Base-by-base conservation (phyloP, 495 filamentous ascomycete species). In the Lentithecium fluviatile region DNA sequence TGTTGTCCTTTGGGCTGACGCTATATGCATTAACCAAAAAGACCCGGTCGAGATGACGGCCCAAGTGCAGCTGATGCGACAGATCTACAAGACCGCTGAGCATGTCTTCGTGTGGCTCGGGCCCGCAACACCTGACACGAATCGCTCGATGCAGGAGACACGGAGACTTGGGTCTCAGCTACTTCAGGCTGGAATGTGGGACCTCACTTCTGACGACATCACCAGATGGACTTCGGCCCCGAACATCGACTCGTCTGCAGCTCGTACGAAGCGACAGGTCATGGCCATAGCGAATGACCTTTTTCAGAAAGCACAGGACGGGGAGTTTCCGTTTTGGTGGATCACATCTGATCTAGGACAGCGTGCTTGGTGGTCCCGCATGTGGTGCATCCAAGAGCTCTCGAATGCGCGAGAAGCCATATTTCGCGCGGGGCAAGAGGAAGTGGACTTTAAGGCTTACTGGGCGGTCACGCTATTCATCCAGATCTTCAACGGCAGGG, bases 21-120 rank as follows among this genome's bases (percentile, higher is more conserved):
- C 68, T 8, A 58, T 74, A 15, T 74, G 72, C 56, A 73, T 74
- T 52, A 60, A 74, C 47, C 72, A 74, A 32, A 23, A 42, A 0
- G 53, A 71, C 36, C 10, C 40, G n/a, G 25, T 24, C 2, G 72
- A 74, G 38, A 66, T 61, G 19, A 50, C 34, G 5, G 3, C 40
- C 2, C 72, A 75, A 46, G 70, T 75, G 1, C 4, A n/a, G 21
- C 55, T 64, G 12, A 75, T 75, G 72, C 40, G 37, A 3, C 26
- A 51, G 1, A 72, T 75, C 59, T 73, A 68, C 59, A 19, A 47
- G 13, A 20, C 23, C 17, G 66, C 69, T 4, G 13, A 45, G 6
- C 52, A 62, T 24, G 56, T 65, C 11, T 6, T 73, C 15, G 56
- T 73, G 4, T 74, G 69, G 71, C 63, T 74, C 0, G 71, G 37